Base-by-base conservation (phyloP, 75 land plant species). In the Pinus albicaulis region DNA sequence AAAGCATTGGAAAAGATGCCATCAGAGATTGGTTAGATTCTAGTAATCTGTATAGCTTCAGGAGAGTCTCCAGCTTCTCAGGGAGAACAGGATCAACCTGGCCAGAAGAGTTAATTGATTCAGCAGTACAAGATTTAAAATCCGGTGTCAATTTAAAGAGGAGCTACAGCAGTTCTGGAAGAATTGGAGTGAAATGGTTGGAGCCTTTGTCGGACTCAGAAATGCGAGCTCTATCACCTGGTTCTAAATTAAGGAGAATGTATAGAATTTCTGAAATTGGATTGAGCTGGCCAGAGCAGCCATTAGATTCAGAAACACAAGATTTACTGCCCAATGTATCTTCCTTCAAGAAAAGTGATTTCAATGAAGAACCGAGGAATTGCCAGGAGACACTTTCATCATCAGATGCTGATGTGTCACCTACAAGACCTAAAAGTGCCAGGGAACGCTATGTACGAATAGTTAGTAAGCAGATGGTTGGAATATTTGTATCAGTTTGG, bases 401-500 rank as follows among this genome's bases (percentile, higher is more conserved):
- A 72, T 48, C 74, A 55, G 81, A 77, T 24, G 58, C 80, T 81
- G 74, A 76, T 65, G 74, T 86, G 23, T 86, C 80, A 56, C 65
- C 71, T 5, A 64, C 86, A 19, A 58, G 72, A 71, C 65, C 77
- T 1, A 73, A 74, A 66, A 88, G 73, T 57, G 83, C 74, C 65
- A 71, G 74, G 55, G 69, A 80, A 14, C 69, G 86, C 24, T 94
- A 76, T 85, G 91, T 92, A 19, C 82, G 88, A 48, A 88, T 94
- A n/a, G 92, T 88, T 36, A 92, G 99, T 80, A 97, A 97, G 86
- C 98, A 97, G 76, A 92, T 97, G 98, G 95, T 97, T 78, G 99
- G 99, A 24, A 82, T 97, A 72, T 93, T 87, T 71, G 68, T 97
- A 31, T 81, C 95, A 3, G 76, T 97, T 24, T 97, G 99, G 99